A percentile compares a stretch with the other conserved stretches of the same genome.
Conservation (phyloP, 345 rosid species). For the Geranium rotundifolium region DNA sequence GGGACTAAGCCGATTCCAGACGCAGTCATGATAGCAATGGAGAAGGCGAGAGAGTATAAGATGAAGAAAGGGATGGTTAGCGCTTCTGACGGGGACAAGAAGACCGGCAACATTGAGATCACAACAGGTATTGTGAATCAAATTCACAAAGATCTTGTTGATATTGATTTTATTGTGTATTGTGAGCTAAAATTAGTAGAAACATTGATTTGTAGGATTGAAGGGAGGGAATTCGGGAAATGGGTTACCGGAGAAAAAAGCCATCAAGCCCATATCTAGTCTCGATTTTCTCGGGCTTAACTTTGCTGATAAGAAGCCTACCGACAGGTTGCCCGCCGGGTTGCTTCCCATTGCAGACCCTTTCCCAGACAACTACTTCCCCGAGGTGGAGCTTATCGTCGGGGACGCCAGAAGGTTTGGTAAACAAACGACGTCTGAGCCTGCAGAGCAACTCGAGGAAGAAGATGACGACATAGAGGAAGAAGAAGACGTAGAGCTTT, state of each 20-base stretch:
- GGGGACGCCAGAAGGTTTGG: constrained; percentile 58
- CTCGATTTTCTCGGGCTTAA: constrained; percentile 72
- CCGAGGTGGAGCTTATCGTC: constrained; percentile 79
- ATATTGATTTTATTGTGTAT: too few relatives aligned
- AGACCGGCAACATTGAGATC: too few relatives aligned
- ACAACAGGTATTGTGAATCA: too few relatives aligned
- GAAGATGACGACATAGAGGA: constrained; percentile 5
- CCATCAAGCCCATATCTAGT: constrained; percentile 39
- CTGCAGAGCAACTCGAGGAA: constrained; percentile 3
- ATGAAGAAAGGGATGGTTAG: too few relatives aligned
- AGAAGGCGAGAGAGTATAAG: too few relatives aligned
- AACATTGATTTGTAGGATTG: constrained; percentile 25
- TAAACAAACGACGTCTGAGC: constrained; percentile 13
- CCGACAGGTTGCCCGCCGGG: constrained; percentile 72
- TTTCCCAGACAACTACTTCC: constrained; percentile 47
- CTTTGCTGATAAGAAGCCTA: constrained; percentile 63
- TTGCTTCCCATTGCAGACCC: constrained; percentile 46
- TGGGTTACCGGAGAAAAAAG: constrained; percentile 17
- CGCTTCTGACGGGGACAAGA: too few relatives aligned
- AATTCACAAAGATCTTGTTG: too few relatives aligned
- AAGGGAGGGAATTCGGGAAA: constrained; percentile 18
- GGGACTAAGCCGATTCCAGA: too few relatives aligned
- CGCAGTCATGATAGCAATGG: too few relatives aligned
- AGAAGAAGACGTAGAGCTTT: constrained; percentile 39
- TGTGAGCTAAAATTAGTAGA: too few relatives aligned